phyloP scores from a whole-genome alignment of 345 rosid genomes.

The Lepidium didymum region DNA sequence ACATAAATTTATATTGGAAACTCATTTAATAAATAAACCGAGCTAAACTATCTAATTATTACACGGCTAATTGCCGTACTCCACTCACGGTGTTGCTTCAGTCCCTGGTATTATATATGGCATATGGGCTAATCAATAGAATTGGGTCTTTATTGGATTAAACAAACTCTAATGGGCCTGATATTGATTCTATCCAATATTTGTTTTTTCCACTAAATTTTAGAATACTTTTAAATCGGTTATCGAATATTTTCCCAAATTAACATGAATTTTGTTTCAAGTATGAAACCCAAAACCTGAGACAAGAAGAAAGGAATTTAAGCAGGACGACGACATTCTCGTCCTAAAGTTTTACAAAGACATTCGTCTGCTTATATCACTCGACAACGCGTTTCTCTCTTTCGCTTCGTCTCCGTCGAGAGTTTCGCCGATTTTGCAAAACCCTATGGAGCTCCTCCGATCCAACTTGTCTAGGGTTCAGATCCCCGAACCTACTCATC shows the following conservation, averaged over 20 bases:
- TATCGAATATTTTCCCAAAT: not conserved
- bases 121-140: too few relatives aligned
- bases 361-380: not conserved
- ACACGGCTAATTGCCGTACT: too few relatives aligned
- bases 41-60: too few relatives aligned
- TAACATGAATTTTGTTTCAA: not conserved
- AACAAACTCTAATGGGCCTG: not conserved
- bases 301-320: slow-evolving; percentile 15
- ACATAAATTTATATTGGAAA: too few relatives aligned
- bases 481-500: slow-evolving; percentile 97
- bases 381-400: not conserved
- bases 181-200: not conserved
- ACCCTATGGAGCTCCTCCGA: slow-evolving; percentile 85
- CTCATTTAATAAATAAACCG: too few relatives aligned
- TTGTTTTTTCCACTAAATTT: not conserved
- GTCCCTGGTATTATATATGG: too few relatives aligned
- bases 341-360: not conserved
- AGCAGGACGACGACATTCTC: slow-evolving; percentile 21
- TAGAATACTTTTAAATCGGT: not conserved
- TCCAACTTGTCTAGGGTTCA: slow-evolving; percentile 92
- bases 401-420: not conserved
- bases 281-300: slow-evolving; percentile 15
- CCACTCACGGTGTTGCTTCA: too few relatives aligned
- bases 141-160: not conserved
- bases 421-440: not conserved